Percentiles rank a stretch among this genome's conserved stretches.
phyloP scores from a whole-genome alignment of 257 asterid genomes.

The Petunia secreta region DNA sequence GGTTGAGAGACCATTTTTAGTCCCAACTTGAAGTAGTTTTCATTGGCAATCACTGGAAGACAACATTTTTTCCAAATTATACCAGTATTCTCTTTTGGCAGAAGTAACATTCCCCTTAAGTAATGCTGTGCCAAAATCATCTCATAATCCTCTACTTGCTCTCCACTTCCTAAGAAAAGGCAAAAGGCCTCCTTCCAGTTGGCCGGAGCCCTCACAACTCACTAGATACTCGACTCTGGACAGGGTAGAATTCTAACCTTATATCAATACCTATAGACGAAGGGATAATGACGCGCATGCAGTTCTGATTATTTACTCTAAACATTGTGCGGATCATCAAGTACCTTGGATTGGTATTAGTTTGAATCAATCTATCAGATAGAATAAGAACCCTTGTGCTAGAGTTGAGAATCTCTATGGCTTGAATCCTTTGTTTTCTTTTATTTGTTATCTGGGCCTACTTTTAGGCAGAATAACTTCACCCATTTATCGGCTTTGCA shows the following conservation, averaged over 20 bases:
- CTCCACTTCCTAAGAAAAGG: no score
- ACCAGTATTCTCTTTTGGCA: no score
- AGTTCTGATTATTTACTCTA: background rate
- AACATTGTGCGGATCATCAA: background rate
- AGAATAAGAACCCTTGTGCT: background rate
- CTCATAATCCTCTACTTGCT: no score
- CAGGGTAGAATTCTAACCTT: background rate
- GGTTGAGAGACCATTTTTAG: background rate
- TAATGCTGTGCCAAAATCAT: no score
- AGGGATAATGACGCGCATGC: background rate
- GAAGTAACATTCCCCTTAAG: no score
- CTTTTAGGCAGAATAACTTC: background rate
- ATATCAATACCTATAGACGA: background rate
- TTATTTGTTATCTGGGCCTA: background rate
- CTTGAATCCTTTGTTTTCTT: background rate
- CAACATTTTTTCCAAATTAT: no score
- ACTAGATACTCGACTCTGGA: no score
- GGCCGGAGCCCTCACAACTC: no score
- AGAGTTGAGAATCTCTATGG: background rate
- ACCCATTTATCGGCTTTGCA: constrained; percentile 30
- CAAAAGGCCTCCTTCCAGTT: no score
- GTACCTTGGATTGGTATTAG: background rate
- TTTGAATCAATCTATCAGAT: background rate
- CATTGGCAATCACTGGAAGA: no score
- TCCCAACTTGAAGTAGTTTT: no score